Conservation (phyloP, 345 rosid genomes). For the Kernera saxatilis region DNA sequence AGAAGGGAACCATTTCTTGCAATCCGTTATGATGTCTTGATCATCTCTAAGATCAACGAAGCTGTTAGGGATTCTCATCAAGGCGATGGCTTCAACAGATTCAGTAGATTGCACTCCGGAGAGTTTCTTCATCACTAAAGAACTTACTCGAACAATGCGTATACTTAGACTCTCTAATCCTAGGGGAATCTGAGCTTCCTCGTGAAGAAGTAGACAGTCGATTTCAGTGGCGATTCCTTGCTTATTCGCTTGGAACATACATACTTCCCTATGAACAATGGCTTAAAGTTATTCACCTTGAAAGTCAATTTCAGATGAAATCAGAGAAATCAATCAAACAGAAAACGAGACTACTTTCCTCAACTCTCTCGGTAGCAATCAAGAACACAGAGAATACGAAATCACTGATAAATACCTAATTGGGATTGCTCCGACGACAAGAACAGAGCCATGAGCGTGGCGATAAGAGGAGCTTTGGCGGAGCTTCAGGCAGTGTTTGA, state of each 20-base stretch:
- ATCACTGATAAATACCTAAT: conserved; percentile 44
- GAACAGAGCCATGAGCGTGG: conserved; percentile 65
- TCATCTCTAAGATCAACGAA: conserved; percentile 41
- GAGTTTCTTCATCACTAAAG: conserved; percentile 75
- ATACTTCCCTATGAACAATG: conserved; percentile 56
- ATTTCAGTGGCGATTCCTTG: conserved; percentile 33
- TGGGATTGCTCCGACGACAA: conserved; percentile 76
- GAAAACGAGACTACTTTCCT: neutral
- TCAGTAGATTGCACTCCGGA: conserved; percentile 74
- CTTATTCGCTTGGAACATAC: conserved; percentile 39
- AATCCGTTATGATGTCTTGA: conserved; percentile 22
- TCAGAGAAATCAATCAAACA: neutral
- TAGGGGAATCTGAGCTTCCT: conserved; percentile 48
- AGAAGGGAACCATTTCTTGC: conserved; percentile 58
- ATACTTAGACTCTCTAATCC: conserved; percentile 36
- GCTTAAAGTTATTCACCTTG: neutral
- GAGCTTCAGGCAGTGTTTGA: conserved; percentile 89
- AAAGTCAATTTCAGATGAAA: neutral
- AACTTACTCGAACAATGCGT: conserved; percentile 45
- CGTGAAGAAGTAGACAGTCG: conserved; percentile 63
- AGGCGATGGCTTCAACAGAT: conserved; percentile 70
- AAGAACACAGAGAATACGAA: neutral
- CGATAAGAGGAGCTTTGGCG: conserved; percentile 77
- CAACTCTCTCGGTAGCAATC: neutral
- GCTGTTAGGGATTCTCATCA: conserved; percentile 67